A percentile compares a stretch with the other conserved stretches of the same genome.
Conservation (phyloP, 2,329 filamentous ascomycete genomes). For the Penicillium sp. region DNA sequence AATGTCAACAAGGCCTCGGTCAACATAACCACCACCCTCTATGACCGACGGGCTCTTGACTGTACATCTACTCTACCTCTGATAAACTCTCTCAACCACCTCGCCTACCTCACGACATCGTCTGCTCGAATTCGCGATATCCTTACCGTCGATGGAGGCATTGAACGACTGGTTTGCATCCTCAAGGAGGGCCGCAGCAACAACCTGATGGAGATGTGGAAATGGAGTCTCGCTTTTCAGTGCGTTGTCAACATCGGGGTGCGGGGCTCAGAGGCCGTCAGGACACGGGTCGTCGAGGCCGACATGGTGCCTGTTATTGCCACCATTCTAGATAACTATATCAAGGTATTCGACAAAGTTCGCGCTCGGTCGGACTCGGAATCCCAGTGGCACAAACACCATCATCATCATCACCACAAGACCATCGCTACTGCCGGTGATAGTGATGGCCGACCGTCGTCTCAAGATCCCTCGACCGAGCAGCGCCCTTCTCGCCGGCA, state of each 20-base stretch:
- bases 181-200: conserved; percentile 96
- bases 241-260: conserved; percentile 99
- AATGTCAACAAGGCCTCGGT: conserved; percentile 99
- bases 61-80: conserved; percentile 97
- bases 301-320: conserved; percentile 99
- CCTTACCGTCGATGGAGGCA: conserved; percentile 96
- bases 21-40: conserved; percentile 96
- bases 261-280: conserved; percentile 88
- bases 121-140: conserved; percentile 98
- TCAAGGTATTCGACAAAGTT: conserved; percentile 91
- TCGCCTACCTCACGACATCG: conserved; percentile 96
- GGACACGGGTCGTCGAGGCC: conserved; percentile 94
- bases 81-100: conserved; percentile 98
- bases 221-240: conserved; percentile 99
- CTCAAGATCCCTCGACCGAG: conserved; percentile 56
- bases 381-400: conserved; percentile 57
- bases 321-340: conserved; percentile 97
- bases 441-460: conserved; percentile 37
- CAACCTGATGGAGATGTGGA: conserved; percentile 99
- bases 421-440: conserved; percentile 34
- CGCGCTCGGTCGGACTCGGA: conserved; percentile 85
- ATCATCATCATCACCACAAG: conserved; percentile 27
- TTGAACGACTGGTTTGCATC: conserved; percentile 95
- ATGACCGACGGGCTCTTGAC: conserved; percentile 95
- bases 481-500: conserved; percentile 73